Evolutionary conservation across 352 stramenopile genomes (phyloP).

Genomic region (Phytopythium boreale): DNA sequence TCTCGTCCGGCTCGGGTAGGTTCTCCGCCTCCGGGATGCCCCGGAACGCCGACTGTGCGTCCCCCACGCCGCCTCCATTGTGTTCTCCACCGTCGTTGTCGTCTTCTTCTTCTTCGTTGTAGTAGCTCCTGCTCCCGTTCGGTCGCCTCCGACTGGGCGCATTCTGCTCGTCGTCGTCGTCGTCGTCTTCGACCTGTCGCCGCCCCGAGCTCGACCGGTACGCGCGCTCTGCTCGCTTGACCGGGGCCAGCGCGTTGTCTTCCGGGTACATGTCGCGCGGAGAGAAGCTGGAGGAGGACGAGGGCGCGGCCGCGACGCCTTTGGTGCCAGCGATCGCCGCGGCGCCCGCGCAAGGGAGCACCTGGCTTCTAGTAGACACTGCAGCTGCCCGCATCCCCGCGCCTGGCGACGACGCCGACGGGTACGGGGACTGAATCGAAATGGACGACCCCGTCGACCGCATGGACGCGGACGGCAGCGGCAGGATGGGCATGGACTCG

Average conservation of each 20-base stretch:
- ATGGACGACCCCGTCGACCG: neutral
- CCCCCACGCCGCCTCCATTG: constrained; percentile 12
- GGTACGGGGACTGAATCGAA: neutral
- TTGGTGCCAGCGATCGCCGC: constrained; percentile 31
- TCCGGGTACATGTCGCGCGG: constrained; percentile 67
- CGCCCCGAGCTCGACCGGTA: neutral
- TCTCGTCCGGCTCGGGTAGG: constrained; percentile 67
- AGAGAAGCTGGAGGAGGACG: constrained; percentile 49
- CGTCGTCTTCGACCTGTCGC: neutral
- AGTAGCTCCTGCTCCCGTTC: constrained; percentile 8
- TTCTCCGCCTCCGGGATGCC: constrained; percentile 69
- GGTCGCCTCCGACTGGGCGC: constrained; percentile 14
- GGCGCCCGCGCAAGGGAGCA: constrained; percentile 35
- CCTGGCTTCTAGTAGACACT: constrained; percentile 28
- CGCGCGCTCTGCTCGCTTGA: neutral
- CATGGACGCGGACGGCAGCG: constrained; percentile 11
- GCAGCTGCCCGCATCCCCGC: constrained; percentile 4
- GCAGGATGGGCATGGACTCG: constrained; percentile 56
- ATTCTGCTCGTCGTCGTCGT: neutral
- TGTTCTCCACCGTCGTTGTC: constrained; percentile 9
- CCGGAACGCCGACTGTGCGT: constrained; percentile 48
- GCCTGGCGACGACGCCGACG: neutral
- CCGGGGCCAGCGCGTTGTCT: constrained; percentile 20
- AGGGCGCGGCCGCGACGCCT: neutral
- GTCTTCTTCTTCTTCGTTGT: constrained; percentile 30